These are phyloP conservation scores for Trametes versicolor DNA, from an alignment of 1,284 basidiomycete species.

Conservation along the genomic window DNA sequence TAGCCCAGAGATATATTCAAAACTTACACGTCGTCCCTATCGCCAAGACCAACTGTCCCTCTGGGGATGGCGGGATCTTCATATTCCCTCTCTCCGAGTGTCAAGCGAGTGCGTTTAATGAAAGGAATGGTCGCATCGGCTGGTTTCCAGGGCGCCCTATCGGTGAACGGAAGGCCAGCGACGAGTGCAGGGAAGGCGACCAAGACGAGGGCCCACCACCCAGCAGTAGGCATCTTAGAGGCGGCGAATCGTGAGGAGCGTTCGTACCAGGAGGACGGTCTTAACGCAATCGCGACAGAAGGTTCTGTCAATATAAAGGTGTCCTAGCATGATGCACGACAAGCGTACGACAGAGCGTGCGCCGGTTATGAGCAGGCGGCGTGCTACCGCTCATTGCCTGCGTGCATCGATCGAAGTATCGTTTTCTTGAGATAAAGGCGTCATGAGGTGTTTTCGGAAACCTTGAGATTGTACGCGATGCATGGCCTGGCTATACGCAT, in stretches of 20 bases:
- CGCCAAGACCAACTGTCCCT: neutral
- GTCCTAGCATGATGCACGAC: neutral
- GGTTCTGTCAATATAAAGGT: neutral
- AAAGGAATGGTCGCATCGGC: neutral
- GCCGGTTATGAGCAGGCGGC: neutral
- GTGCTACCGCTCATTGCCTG: neutral
- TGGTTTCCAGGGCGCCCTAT: neutral
- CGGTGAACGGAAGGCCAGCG: neutral
- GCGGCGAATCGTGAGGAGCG: neutral
- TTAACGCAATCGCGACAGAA: neutral
- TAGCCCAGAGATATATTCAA: too few relatives aligned
- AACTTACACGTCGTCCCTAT: conserved; percentile 1
- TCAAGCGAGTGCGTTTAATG: neutral
- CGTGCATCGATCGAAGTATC: too few relatives aligned
- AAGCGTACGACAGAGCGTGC: conserved; percentile 1
- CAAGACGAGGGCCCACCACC: conserved; percentile 7
- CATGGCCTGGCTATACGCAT: too few relatives aligned
- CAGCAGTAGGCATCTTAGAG: conserved; percentile 10
- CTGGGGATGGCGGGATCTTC: neutral
- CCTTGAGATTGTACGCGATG: too few relatives aligned
- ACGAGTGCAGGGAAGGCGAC: conserved; percentile 1
- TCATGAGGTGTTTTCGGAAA: too few relatives aligned
- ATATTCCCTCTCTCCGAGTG: neutral
- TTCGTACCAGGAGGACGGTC: neutral
- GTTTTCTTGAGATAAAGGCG: too few relatives aligned